These are phyloP conservation scores for Mycena metata DNA, from an alignment of 768 basidiomycete species.

Conservation along the genomic window DNA sequence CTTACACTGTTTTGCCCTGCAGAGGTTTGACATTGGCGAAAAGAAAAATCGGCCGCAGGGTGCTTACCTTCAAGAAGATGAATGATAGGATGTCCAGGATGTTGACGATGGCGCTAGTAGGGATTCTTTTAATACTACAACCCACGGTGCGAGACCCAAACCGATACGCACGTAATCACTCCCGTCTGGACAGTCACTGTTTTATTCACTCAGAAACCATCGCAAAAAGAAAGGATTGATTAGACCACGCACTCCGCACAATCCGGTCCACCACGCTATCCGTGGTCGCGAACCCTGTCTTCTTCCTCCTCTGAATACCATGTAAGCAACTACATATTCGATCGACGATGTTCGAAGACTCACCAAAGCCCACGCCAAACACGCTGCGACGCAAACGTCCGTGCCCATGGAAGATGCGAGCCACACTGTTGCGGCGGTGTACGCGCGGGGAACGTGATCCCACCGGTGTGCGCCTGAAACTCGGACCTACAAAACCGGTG, in stretches of 20 bases:
- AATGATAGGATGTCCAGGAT: conserved; percentile 20
- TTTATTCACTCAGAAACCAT: too few relatives aligned
- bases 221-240: not conserved
- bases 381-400: conserved; percentile 6
- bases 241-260: conserved; percentile 7
- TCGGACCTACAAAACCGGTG: not conserved
- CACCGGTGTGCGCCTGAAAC: not conserved
- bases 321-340: not conserved
- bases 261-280: conserved; percentile 21
- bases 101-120: conserved; percentile 9
- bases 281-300: conserved; percentile 12
- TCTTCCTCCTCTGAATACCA: not conserved
- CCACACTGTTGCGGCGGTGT: conserved; percentile 3
- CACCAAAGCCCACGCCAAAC: conserved; percentile 6
- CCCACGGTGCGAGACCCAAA: not conserved
- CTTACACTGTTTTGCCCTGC: conserved; percentile 19
- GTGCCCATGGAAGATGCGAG: conserved; percentile 14
- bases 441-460: not conserved
- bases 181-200: conserved; percentile 25
- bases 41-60: not conserved
- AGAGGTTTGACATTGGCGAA: not conserved
- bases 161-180: conserved; percentile 4
- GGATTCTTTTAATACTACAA: too few relatives aligned
- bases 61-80: not conserved
- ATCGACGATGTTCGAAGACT: not conserved